Conservation (phyloP, 257 asterid genomes). For the Galeopsis tetrahit region DNA sequence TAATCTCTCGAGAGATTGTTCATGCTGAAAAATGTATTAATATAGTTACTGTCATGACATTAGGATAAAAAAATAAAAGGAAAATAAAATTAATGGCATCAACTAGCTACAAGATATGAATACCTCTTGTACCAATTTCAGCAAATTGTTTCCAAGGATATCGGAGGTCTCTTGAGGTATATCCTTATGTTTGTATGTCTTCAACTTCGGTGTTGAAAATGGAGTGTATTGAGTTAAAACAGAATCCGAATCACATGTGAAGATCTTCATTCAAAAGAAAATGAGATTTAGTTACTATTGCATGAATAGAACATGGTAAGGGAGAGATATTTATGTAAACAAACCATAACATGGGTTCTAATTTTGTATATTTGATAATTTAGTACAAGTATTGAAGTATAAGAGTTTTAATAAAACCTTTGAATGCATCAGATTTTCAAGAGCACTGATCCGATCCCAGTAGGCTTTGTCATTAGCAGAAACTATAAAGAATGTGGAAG, state of each 20-base stretch:
- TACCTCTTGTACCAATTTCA: slow-evolving; percentile 53
- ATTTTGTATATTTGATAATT: not conserved
- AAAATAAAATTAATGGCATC: not conserved
- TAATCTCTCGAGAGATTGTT: slow-evolving; percentile 32
- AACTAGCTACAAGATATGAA: slow-evolving; percentile 6
- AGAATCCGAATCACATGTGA: slow-evolving; percentile 62
- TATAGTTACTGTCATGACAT: slow-evolving; percentile 31
- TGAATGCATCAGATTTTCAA: slow-evolving; percentile 81
- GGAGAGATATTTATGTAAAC: not conserved
- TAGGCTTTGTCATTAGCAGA: slow-evolving; percentile 38
- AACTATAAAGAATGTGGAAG: slow-evolving; percentile 45
- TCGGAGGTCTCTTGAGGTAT: slow-evolving; percentile 33
- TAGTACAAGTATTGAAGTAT: slow-evolving; percentile 1
- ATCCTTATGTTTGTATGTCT: slow-evolving; percentile 44
- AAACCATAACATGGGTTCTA: not conserved
- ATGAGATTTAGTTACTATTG: slow-evolving; percentile 23
- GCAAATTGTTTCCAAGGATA: slow-evolving; percentile 35
- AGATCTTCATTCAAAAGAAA: slow-evolving; percentile 60
- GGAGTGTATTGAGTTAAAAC: slow-evolving; percentile 53
- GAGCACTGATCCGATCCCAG: slow-evolving; percentile 62
- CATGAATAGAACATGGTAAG: slow-evolving; percentile 9
- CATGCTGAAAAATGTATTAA: slow-evolving; percentile 48
- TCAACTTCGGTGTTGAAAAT: slow-evolving; percentile 61
- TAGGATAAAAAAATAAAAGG: not conserved
- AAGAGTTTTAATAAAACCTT: slow-evolving; percentile 52